Evolutionary conservation across 257 asterid genomes (phyloP).

Genomic region (Lavandula angustifolia): DNA sequence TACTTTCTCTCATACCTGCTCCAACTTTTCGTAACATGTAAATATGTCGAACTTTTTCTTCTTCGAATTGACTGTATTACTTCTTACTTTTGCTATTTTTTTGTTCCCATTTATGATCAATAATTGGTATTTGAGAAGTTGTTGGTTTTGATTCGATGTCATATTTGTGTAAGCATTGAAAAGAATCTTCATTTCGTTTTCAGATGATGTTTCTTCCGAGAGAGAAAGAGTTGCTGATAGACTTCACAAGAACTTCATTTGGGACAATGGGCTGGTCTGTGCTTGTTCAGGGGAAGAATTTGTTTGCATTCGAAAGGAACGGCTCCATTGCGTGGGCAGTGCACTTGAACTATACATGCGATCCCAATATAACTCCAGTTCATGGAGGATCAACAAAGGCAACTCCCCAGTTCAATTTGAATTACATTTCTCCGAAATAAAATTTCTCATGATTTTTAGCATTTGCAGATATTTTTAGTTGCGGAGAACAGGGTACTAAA

Average conservation of each 20-base stretch:
- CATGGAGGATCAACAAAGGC: conserved; percentile 81
- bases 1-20: conserved; percentile 6
- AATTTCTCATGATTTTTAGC: background rate
- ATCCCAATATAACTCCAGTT: conserved; percentile 55
- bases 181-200: conserved; percentile 19
- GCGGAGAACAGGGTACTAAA: conserved; percentile 79
- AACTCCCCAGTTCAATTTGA: conserved; percentile 18
- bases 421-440: background rate
- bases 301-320: conserved; percentile 69
- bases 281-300: conserved; percentile 58
- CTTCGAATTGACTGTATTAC: background rate
- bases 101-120: background rate
- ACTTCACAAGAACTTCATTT: conserved; percentile 64
- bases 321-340: conserved; percentile 79
- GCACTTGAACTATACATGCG: conserved; percentile 61
- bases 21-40: too few relatives aligned
- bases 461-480: conserved; percentile 82
- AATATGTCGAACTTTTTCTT: background rate
- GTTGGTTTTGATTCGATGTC: background rate
- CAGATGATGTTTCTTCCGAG: conserved; percentile 50
- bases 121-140: too few relatives aligned
- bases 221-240: conserved; percentile 18
- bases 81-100: background rate
- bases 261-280: conserved; percentile 72
- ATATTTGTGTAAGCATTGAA: background rate